A percentile compares a stretch with the other conserved stretches of the same genome.
Evolutionary conservation across 306 rosid species (phyloP).

Genomic region (Cucurbita ficifolia): DNA sequence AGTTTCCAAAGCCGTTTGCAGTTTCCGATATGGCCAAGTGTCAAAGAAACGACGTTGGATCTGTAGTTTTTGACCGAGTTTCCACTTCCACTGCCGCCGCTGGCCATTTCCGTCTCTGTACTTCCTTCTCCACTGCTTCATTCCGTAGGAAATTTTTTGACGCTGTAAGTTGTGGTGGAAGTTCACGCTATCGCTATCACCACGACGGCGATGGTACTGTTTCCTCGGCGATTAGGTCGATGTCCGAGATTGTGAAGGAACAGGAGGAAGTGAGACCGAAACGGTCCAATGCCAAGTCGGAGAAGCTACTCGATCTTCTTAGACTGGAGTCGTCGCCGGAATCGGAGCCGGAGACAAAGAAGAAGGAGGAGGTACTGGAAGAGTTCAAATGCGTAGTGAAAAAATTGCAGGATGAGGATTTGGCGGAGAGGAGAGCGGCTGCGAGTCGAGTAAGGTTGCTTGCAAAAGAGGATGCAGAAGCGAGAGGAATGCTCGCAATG

Average conservation of each 20-base stretch:
- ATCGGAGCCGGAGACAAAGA: constrained; percentile 32
- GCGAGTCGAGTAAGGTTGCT: constrained; percentile 48
- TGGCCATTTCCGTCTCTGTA: constrained; percentile 41
- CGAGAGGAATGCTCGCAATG: constrained; percentile 64
- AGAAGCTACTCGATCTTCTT: constrained; percentile 74
- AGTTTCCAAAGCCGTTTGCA: constrained; percentile 11
- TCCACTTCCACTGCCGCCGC: constrained; percentile 11
- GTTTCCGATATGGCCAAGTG: constrained; percentile 47
- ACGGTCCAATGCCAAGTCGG: constrained; percentile 26
- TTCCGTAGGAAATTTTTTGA: constrained; percentile 54
- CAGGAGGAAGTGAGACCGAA: constrained; percentile 4
- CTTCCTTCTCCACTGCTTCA: constrained; percentile 38
- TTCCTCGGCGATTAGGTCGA: constrained; percentile 10
- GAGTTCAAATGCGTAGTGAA: constrained; percentile 51
- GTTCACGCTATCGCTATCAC: constrained; percentile 34
- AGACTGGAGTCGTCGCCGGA: constrained; percentile 37
- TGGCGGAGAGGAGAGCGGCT: constrained; percentile 29
- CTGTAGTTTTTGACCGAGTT: constrained; percentile 39
- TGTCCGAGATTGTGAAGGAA: constrained; percentile 6
- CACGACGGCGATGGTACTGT: not conserved
- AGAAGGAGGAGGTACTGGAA: constrained; percentile 44
- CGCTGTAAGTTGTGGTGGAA: constrained; percentile 81
- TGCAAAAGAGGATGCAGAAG: constrained; percentile 60
- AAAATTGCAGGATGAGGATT: constrained; percentile 47
- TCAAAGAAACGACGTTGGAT: constrained; percentile 48